A percentile compares a stretch with the other conserved stretches of the same genome.
Conservation (phyloP, 1,139 yeast genomes). For the Yamadazyma songkhlaensis region DNA sequence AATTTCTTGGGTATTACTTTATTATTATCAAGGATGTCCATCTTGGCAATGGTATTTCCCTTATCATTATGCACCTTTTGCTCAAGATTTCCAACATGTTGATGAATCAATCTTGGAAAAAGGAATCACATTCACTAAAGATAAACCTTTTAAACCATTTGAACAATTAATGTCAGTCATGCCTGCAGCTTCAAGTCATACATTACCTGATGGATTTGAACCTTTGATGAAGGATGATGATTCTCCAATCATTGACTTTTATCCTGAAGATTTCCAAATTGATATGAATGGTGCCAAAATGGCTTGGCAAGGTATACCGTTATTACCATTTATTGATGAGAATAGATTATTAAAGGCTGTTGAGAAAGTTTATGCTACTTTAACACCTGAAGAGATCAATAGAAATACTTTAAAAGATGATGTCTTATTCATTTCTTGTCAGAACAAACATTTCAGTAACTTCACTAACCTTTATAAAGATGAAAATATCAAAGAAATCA, state of each 20-base stretch:
- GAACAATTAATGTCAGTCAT: conserved; percentile 97
- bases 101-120: conserved; percentile 44
- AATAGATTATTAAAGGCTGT: conserved; percentile 66
- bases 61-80: conserved; percentile 97
- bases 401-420: conserved; percentile 70
- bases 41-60: conserved; percentile 99
- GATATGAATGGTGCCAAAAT: conserved; percentile 95
- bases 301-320: conserved; percentile 94
- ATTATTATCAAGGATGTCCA: conserved; percentile 96
- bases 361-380: conserved; percentile 55
- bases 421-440: conserved; percentile 56
- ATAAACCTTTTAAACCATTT: conserved; percentile 85
- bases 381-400: conserved; percentile 65
- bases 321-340: conserved; percentile 89
- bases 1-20: conserved; percentile 88
- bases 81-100: conserved; percentile 73
- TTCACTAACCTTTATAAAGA: conserved; percentile 36
- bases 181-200: conserved; percentile 96
- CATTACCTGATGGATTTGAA: conserved; percentile 79
- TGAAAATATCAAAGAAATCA: conserved; percentile 24
- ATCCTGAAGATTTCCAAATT: conserved; percentile 83
- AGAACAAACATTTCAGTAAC: conserved; percentile 45
- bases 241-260: conserved; percentile 87
- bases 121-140: conserved; percentile 61
- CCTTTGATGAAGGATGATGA: conserved; percentile 77